Evolutionary conservation across 805 yeast genomes (phyloP), one percentile per base, ranked within the genome.

Genomic region (Wickerhamiella nectarea): DNA sequence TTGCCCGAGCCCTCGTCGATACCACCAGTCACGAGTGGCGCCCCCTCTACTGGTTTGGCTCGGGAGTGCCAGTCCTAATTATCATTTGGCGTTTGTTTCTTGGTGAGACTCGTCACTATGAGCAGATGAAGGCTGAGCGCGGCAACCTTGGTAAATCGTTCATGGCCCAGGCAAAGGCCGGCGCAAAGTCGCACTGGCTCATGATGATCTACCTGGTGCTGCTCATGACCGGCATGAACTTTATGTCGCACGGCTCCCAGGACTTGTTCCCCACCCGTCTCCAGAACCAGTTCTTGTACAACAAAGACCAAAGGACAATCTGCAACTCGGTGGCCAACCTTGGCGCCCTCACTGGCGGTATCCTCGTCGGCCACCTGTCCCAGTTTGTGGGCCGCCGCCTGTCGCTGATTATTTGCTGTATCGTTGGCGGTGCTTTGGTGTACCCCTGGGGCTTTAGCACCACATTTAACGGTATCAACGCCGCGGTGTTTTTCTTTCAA

Each of bases 191-290:
- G 57, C 74, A 80, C 56, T 80, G 85, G 86, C 66, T 78, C 41
- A 62, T 74, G 48, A 64, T 75, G 48, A 54, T 71, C 36, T 80
- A 76, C 58, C 60, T 73, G 50, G 71, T 80, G 33, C 55, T 79
- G 10, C 61, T 77, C 56, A 71, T 78, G 78, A 69, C 80, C 15
- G 81, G 79, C 15, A 74, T 77, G 67, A 79, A 78, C 60, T 80
- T 78, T 63, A 70, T 72, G 63, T 71, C 82, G 7, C 89, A 80
- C 52, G 84, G 83, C 1, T 74, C 84, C 5, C 86, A 80, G 61
- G 89, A 80, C 58, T 62, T 80, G 55, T 76, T 70, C 59, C 83
- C 85, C 31, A 76, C 83, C 1, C 64, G 76, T 62, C 62, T 80
- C 40, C 64, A 66, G 20, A 66, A 65, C 18, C 84, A 79, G 56